phyloP scores from a whole-genome alignment of 768 basidiomycete species.

The Podaxis sp. region DNA sequence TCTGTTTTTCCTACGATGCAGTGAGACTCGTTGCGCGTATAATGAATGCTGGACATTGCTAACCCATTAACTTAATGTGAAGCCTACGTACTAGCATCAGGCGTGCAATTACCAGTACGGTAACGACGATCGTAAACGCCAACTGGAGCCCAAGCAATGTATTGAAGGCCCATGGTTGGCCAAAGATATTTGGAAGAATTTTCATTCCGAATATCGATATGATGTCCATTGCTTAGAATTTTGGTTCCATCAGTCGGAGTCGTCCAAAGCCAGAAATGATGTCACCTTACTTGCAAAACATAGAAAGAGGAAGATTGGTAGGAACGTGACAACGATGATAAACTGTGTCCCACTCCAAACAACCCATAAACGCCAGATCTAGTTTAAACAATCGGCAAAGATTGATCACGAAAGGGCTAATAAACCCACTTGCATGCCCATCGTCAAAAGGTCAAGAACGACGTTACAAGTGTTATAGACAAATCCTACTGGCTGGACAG shows the following conservation, averaged over 20 bases:
- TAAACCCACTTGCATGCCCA: not conserved
- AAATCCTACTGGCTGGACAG: not conserved
- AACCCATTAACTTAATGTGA: not conserved
- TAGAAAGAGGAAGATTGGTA: not conserved
- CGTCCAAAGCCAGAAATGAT: not conserved
- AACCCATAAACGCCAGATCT: not conserved
- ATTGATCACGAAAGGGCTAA: not conserved
- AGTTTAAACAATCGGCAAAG: not conserved
- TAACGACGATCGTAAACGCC: not conserved
- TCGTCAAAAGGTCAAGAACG: not conserved
- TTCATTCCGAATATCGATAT: too few relatives aligned
- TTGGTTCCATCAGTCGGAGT: not conserved
- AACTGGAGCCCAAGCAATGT: not conserved
- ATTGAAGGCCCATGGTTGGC: not conserved
- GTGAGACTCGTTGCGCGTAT: not conserved
- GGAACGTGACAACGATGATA: not conserved
- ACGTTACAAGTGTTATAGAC: not conserved
- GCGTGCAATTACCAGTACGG: not conserved
- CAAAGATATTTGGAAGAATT: too few relatives aligned
- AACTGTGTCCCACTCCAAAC: not conserved
- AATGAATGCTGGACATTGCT: not conserved
- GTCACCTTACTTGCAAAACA: not conserved
- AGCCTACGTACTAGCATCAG: not conserved
- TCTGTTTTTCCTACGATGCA: not conserved
- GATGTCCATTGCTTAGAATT: too few relatives aligned